phyloP scores from a whole-genome alignment of 148 eudicot species.

The Rhododendron williamsianum region DNA sequence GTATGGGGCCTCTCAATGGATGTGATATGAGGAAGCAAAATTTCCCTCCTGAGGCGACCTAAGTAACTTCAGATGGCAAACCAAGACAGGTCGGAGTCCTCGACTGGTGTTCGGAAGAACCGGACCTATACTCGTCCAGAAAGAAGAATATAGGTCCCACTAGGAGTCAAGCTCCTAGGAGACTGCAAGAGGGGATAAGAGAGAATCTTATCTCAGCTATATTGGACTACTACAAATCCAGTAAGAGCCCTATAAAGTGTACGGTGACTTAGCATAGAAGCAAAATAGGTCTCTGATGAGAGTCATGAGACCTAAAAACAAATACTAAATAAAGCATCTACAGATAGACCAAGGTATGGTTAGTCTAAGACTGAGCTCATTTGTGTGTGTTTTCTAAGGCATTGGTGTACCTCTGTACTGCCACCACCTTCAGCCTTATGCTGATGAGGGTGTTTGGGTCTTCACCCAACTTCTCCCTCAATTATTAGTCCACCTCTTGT shows the following conservation, averaged over 20 bases:
- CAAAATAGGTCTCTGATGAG: background rate
- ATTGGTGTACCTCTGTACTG: background rate
- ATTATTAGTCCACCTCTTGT: background rate
- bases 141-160: background rate
- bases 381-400: background rate
- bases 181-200: background rate
- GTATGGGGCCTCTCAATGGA: background rate
- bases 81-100: background rate
- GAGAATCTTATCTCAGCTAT: background rate
- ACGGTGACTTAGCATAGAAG: background rate
- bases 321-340: conserved; percentile 32
- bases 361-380: background rate
- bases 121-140: background rate
- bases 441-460: background rate
- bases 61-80: background rate
- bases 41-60: background rate
- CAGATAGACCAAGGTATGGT: background rate
- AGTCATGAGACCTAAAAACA: background rate
- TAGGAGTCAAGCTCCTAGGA: background rate
- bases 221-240: background rate
- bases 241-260: background rate
- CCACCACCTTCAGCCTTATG: background rate
- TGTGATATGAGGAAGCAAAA: background rate
- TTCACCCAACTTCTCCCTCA: background rate
- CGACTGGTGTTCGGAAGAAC: background rate